Conservation (phyloP, 2,329 filamentous ascomycete genomes). For the Scleromitrula shiraiana region DNA sequence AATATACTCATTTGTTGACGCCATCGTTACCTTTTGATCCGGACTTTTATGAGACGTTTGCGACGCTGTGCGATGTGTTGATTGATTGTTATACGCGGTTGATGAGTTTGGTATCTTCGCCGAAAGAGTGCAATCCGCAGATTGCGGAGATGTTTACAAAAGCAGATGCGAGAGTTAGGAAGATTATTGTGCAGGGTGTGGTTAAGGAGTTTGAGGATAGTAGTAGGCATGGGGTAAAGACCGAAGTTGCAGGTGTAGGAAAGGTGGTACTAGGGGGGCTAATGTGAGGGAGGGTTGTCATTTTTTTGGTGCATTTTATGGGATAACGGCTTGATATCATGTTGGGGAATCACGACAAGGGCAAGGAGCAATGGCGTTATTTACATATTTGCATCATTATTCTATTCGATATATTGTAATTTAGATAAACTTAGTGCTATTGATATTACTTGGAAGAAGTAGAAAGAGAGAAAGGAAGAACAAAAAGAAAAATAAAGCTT, state of each 20-base stretch:
- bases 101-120: constrained; percentile 64
- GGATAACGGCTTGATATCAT: constrained; percentile 7
- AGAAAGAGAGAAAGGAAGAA: background rate
- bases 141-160: constrained; percentile 86
- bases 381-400: background rate
- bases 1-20: constrained; percentile 84
- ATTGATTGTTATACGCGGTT: constrained; percentile 87
- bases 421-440: background rate
- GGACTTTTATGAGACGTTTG: constrained; percentile 94
- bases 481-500: constrained; percentile 1
- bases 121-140: constrained; percentile 59
- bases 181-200: constrained; percentile 79
- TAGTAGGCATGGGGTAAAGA: constrained; percentile 66
- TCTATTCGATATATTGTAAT: background rate
- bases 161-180: constrained; percentile 76
- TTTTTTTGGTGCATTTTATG: constrained; percentile 11
- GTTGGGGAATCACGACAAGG: background rate
- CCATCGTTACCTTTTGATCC: constrained; percentile 90
- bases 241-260: constrained; percentile 76
- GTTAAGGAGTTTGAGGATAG: constrained; percentile 91
- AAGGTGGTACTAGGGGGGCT: constrained; percentile 85
- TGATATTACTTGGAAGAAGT: background rate
- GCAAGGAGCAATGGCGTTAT: background rate
- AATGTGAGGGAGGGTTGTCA: constrained; percentile 40
- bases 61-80: constrained; percentile 87